phyloP scores from a whole-genome alignment of 768 basidiomycete species.

The Suillus hirtellus region DNA sequence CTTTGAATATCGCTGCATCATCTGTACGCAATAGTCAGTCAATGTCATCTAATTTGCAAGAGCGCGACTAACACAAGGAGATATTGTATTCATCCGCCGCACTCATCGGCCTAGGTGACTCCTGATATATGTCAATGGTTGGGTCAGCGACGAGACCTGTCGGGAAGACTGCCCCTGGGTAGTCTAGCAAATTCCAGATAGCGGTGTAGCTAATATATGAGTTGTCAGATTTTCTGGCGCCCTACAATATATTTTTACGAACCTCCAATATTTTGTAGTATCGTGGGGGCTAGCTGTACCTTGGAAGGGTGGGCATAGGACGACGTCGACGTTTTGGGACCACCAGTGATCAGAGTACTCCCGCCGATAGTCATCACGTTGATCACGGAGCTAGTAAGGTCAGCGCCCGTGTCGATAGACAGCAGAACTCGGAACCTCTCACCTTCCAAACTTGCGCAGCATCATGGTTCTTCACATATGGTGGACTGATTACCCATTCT shows the following conservation, averaged over 20 bases:
- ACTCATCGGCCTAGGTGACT: slow-evolving; percentile 16
- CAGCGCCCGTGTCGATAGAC: slow-evolving; percentile 20
- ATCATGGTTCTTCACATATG: slow-evolving; percentile 26
- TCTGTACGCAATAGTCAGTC: slow-evolving; percentile 20
- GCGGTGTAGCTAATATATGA: slow-evolving; percentile 39
- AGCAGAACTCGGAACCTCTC: slow-evolving; percentile 11
- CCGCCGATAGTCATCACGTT: slow-evolving; percentile 36
- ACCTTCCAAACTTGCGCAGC: slow-evolving; percentile 34
- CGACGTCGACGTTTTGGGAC: slow-evolving; percentile 38
- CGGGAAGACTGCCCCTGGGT: slow-evolving; percentile 45
- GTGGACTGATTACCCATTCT: slow-evolving; percentile 37
- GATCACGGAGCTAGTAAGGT: slow-evolving; percentile 25
- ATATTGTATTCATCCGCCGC: slow-evolving; percentile 24
- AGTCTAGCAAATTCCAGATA: slow-evolving; percentile 47
- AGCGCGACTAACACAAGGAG: slow-evolving; percentile 19
- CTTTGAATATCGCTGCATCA: slow-evolving; percentile 20
- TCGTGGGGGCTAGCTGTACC: slow-evolving; percentile 40
- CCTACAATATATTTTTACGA: slow-evolving; percentile 13
- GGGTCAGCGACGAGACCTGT: slow-evolving; percentile 37
- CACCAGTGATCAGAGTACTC: slow-evolving; percentile 40
- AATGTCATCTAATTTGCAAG: background rate
- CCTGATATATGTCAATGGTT: slow-evolving; percentile 21
- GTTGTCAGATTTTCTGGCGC: slow-evolving; percentile 38
- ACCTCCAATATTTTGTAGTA: slow-evolving; percentile 37
- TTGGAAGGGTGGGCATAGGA: slow-evolving; percentile 39